A percentile compares a stretch with the other conserved stretches of the same genome.
Conservation (phyloP, 257 asterid genomes). For the Knoxia roxburghii region DNA sequence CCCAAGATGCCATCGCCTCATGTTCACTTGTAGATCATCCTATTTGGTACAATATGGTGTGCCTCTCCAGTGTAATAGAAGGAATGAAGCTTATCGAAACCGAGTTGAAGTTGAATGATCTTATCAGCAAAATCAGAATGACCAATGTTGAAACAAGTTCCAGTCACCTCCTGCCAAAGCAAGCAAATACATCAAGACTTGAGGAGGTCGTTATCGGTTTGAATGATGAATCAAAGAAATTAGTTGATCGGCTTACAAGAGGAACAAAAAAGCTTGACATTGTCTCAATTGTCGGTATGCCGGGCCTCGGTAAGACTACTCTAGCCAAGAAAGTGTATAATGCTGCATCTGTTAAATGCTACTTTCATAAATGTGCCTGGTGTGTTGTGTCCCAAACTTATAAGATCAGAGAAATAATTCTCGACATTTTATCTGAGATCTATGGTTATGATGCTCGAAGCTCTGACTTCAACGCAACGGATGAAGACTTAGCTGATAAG, state of each 20-base stretch:
- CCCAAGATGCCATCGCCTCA: conserved; percentile 5
- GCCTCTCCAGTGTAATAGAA: neutral
- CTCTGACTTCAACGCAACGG: neutral
- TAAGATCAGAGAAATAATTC: neutral
- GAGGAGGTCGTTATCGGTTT: conserved; percentile 9
- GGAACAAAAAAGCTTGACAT: neutral
- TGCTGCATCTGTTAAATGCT: neutral
- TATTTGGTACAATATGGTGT: neutral
- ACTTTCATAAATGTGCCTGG: neutral
- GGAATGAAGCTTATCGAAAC: neutral
- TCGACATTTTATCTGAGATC: neutral
- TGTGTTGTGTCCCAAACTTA: neutral
- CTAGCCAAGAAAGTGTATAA: neutral
- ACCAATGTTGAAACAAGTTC: neutral
- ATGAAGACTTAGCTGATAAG: neutral
- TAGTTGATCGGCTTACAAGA: neutral
- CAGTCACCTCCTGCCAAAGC: neutral
- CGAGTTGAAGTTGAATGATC: neutral
- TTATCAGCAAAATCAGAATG: neutral
- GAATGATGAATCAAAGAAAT: neutral
- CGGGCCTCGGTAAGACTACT: neutral
- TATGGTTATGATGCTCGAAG: neutral
- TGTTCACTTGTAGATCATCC: neutral
- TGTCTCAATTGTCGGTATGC: conserved; percentile 1
- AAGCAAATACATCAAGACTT: neutral